Base-by-base conservation (phyloP, 352 stramenopile species). In the Phytophthora pini region DNA sequence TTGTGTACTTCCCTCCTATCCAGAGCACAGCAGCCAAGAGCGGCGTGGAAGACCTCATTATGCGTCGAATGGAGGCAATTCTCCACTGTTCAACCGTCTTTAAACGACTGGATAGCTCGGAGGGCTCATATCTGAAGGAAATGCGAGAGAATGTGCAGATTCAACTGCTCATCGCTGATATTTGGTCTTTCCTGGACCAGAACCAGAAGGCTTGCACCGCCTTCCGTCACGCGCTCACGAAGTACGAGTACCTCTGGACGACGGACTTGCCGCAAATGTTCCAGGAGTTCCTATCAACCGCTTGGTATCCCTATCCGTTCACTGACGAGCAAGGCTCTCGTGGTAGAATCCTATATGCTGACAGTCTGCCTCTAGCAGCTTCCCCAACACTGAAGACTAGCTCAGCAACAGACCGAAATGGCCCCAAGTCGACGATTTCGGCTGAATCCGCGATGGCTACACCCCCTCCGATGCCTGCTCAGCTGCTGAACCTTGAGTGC, bases 241-340 rank as follows among this genome's bases (percentile, higher is more conserved):
- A 96, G 59, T 98, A 97, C 63, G 88, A 97, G 47, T 98, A 98
- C 68, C 60, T 98, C 9, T 98, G 92, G 92, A 94, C 80, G 10
- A 97, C 92, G 2, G 91, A 98, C 46, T 66, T 98, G 27, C 70
- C 94, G 11, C 74, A 88, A 22, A 96, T 97, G 80, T 98, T 98
- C 34, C 40, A 74, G 1, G 56, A 87, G 45, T 98, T 98, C 62
- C 74, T 97, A 1, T 49, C 65, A 3, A 87, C 79, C 0, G 87
- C 83, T 15, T 93, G 90, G 84, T 73, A 58, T 12, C 73, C 73
- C 15, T 81, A 81, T 43, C 75, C 72, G 26, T 68, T 74, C 47
- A 52, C 64, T 11, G 46, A 64, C 43, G 67, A 73, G 6, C 61
- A 66, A 15, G 36, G 36, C 13, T 46, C 65, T 51, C 52, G 45